These are phyloP conservation scores for Xerocomus nothofagi DNA, from an alignment of 1,284 basidiomycete genomes.

Conservation along the genomic window DNA sequence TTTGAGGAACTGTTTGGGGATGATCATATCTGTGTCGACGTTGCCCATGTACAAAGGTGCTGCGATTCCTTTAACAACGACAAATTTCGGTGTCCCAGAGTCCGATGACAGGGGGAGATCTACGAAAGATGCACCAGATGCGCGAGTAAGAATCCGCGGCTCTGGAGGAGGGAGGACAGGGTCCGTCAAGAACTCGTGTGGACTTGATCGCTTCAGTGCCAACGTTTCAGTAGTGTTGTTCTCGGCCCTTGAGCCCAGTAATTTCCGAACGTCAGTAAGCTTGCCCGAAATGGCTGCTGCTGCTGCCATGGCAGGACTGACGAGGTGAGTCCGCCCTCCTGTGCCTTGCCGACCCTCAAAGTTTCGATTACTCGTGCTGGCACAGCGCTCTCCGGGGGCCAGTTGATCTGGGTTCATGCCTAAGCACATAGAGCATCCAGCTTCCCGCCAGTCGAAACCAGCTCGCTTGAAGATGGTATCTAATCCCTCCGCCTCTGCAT, in stretches of 20 bases:
- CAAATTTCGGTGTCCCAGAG: constrained; percentile 77
- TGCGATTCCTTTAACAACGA: constrained; percentile 77
- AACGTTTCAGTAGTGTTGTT: constrained; percentile 46
- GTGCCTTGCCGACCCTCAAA: constrained; percentile 78
- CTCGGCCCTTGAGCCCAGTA: constrained; percentile 55
- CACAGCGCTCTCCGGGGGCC: constrained; percentile 87
- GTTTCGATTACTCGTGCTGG: constrained; percentile 96
- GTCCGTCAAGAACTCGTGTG: constrained; percentile 77
- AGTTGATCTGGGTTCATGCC: constrained; percentile 98
- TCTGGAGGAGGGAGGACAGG: constrained; percentile 67
- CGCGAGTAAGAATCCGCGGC: constrained; percentile 44
- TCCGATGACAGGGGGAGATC: constrained; percentile 54
- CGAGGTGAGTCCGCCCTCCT: constrained; percentile 91
- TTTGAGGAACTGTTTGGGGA: constrained; percentile 95
- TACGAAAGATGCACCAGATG: constrained; percentile 34
- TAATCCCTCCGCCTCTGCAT: constrained; percentile 92
- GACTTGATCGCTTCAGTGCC: constrained; percentile 68
- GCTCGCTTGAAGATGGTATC: constrained; percentile 91
- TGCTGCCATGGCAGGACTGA: constrained; percentile 95
- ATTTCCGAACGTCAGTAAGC: constrained; percentile 87
- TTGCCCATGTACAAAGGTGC: constrained; percentile 92
- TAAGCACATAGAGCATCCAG: constrained; percentile 97
- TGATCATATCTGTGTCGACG: constrained; percentile 97
- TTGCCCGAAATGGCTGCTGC: constrained; percentile 90
- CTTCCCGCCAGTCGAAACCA: constrained; percentile 97